phyloP scores from a whole-genome alignment of 148 eudicot species.

The Arctostaphylos glauca region DNA sequence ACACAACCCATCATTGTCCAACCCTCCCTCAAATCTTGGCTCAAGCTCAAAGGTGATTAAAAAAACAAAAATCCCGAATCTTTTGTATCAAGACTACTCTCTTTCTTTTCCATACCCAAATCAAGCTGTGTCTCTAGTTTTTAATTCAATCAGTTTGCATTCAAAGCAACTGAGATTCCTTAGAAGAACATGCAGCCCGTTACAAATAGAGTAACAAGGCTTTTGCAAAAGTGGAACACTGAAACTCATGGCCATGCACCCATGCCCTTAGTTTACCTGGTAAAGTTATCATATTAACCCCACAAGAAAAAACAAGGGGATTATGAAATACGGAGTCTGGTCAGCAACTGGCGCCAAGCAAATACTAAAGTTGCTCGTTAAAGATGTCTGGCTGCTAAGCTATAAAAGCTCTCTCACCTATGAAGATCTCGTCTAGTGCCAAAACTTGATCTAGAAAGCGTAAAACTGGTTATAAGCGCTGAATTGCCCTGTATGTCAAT shows the following conservation, averaged over 20 bases:
- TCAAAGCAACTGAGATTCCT: background rate
- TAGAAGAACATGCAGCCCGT: background rate
- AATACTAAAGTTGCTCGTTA: background rate
- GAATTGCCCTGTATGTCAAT: background rate
- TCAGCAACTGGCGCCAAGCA: background rate
- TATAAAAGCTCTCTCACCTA: slow-evolving; percentile 10
- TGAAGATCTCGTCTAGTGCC: background rate
- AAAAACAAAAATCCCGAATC: no score
- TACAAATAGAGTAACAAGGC: background rate
- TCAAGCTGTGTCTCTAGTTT: background rate
- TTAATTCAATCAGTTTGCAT: background rate
- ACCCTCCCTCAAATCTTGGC: background rate
- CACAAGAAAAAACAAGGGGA: background rate
- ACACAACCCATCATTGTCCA: background rate
- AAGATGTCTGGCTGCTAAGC: background rate
- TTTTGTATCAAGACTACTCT: no score
- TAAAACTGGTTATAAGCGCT: background rate
- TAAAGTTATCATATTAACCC: background rate
- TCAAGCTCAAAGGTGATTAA: background rate
- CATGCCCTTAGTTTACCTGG: background rate
- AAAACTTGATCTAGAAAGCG: slow-evolving; percentile 9
- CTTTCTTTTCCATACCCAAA: background rate
- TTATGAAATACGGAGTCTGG: background rate
- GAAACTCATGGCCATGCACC: background rate
- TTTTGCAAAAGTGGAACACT: background rate